Percentiles rank a stretch among this genome's conserved stretches.
Evolutionary conservation across 257 asterid genomes (phyloP).

Genomic region (Rehmannia glutinosa): DNA sequence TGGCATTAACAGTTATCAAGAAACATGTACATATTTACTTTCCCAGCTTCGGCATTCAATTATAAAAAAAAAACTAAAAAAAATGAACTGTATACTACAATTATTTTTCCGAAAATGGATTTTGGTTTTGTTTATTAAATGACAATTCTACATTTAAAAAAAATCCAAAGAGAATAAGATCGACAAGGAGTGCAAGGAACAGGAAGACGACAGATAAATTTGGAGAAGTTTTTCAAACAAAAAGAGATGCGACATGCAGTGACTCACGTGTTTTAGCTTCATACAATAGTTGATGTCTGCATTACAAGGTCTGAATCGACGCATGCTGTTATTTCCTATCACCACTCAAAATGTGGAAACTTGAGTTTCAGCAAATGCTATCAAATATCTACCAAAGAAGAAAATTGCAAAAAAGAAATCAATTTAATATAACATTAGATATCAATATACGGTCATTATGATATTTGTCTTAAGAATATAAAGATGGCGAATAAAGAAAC

Average conservation of each 20-base stretch:
- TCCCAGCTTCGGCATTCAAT: neutral
- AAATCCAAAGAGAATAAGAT: neutral
- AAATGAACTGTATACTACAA: neutral
- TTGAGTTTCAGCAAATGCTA: neutral
- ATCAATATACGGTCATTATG: neutral
- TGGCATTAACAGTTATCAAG: neutral
- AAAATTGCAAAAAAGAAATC: neutral
- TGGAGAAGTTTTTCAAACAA: neutral
- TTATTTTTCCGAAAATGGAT: neutral
- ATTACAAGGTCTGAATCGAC: neutral
- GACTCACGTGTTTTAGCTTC: conserved; percentile 11
- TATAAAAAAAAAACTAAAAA: neutral
- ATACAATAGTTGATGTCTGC: conserved; percentile 3
- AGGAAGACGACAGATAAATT: neutral
- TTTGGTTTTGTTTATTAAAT: neutral
- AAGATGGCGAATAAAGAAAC: conserved; percentile 9
- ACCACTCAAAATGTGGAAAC: conserved; percentile 1
- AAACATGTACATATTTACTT: neutral
- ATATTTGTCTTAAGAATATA: neutral
- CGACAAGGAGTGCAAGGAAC: neutral
- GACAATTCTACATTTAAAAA: neutral
- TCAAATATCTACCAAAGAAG: conserved; percentile 2
- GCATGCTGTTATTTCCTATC: neutral
- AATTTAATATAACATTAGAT: neutral
- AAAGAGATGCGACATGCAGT: conserved; percentile 6